phyloP scores from a whole-genome alignment of 2,329 filamentous ascomycete genomes.

The Catunica adiposa region DNA sequence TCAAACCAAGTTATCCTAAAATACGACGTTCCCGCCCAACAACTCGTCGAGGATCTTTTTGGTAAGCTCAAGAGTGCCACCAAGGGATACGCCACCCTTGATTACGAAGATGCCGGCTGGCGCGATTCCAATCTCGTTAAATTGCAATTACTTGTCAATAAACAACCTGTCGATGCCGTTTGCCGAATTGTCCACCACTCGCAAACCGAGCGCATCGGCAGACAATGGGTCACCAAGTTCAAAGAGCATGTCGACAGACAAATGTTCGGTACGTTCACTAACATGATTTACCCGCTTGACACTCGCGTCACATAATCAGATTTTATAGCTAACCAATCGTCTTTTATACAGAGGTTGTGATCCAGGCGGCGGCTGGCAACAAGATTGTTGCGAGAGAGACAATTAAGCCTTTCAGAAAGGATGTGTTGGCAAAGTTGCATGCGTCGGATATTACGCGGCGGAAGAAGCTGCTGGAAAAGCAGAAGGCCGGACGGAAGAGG shows the following conservation, averaged over 20 bases:
- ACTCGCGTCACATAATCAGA: too few species aligned
- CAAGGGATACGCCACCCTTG: constrained; percentile 87
- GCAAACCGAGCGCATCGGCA: constrained; percentile 64
- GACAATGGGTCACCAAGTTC: constrained; percentile 86
- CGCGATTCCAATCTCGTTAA: constrained; percentile 66
- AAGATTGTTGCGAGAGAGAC: constrained; percentile 81
- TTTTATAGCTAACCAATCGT: constrained; percentile 3
- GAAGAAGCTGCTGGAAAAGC: constrained; percentile 81
- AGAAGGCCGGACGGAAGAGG: constrained; percentile 88
- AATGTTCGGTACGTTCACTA: constrained; percentile 65
- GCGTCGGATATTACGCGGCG: constrained; percentile 72
- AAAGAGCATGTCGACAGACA: constrained; percentile 92
- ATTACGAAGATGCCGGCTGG: constrained; percentile 94
- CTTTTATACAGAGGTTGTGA: constrained; percentile 53
- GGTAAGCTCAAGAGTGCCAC: constrained; percentile 87
- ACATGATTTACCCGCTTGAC: too few species aligned
- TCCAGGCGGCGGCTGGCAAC: constrained; percentile 74
- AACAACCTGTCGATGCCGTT: constrained; percentile 81
- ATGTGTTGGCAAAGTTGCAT: constrained; percentile 84
- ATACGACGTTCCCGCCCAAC: constrained; percentile 74
- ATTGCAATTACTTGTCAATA: constrained; percentile 86
- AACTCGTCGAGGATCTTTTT: constrained; percentile 92
- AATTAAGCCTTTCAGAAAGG: constrained; percentile 91
- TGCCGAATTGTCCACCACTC: constrained; percentile 74
- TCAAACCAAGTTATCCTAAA: constrained; percentile 85